Evolutionary conservation across 2,329 filamentous ascomycete genomes (phyloP).

Genomic region (Phyllosticta ampelicida): DNA sequence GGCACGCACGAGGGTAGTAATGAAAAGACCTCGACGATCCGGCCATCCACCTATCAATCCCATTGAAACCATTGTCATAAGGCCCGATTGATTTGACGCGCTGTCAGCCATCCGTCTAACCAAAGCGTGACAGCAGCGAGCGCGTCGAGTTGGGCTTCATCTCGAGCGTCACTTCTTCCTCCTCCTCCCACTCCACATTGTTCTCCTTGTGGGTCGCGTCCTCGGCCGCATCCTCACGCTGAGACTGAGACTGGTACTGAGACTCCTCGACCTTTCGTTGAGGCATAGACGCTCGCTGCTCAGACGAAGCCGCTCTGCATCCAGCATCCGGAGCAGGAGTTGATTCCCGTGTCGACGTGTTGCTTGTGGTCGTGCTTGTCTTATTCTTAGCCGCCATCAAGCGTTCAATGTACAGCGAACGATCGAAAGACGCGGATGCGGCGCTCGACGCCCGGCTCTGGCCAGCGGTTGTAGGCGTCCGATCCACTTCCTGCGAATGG

Average conservation of each 20-base stretch:
- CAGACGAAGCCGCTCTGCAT: neutral
- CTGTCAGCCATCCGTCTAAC: neutral
- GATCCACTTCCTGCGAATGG: neutral
- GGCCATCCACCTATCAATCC: too few species aligned
- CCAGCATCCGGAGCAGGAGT: neutral
- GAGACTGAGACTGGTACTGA: neutral
- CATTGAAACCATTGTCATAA: too few species aligned
- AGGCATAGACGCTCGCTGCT: neutral
- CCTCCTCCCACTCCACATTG: neutral
- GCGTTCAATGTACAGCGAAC: neutral
- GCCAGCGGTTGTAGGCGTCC: neutral
- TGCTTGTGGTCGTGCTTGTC: neutral
- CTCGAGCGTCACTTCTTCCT: neutral
- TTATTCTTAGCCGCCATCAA: neutral
- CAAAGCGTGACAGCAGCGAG: neutral
- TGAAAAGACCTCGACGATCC: too few species aligned
- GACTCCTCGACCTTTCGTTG: neutral
- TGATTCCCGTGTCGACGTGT: neutral
- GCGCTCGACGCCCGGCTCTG: neutral
- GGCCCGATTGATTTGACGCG: neutral
- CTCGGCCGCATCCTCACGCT: neutral
- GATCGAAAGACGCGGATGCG: neutral
- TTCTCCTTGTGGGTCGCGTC: neutral
- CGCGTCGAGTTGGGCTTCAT: neutral
- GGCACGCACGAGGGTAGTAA: too few species aligned